Percentiles rank a stretch among this genome's conserved stretches.
Conservation (phyloP, 2,329 filamentous ascomycete species). For the Diaporthe destruens region DNA sequence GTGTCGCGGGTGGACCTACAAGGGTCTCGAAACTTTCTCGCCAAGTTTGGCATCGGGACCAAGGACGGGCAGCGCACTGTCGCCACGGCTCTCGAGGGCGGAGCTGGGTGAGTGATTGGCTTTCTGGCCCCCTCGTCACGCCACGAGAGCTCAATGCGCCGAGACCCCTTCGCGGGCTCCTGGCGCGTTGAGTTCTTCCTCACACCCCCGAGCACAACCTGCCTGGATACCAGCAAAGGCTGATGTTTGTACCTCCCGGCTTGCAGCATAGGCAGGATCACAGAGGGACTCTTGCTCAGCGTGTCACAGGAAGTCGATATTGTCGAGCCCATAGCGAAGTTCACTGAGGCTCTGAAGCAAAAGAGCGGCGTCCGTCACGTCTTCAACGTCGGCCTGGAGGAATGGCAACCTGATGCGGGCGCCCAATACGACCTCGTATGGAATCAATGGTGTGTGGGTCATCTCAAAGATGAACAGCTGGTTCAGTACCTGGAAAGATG, state of each 20-base stretch:
- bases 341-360: conserved; percentile 73
- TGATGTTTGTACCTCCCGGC: conserved; percentile 1
- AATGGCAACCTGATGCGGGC: conserved; percentile 67
- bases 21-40: conserved; percentile 77
- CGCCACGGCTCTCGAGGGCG: conserved; percentile 54
- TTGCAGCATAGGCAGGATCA: conserved; percentile 83
- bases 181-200: background rate
- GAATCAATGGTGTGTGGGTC: conserved; percentile 91
- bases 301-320: conserved; percentile 82
- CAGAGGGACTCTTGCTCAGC: conserved; percentile 78
- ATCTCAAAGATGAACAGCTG: conserved; percentile 82
- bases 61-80: conserved; percentile 50
- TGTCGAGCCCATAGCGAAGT: conserved; percentile 86
- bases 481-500: conserved; percentile 75
- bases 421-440: conserved; percentile 83
- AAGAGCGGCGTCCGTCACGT: conserved; percentile 72
- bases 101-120: conserved; percentile 54
- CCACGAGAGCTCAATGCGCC: conserved; percentile 31
- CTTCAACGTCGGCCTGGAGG: conserved; percentile 80
- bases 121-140: conserved; percentile 7
- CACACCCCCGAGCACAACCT: background rate
- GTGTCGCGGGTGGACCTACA: conserved; percentile 79
- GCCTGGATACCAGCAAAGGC: background rate
- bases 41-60: conserved; percentile 70
- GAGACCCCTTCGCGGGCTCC: background rate